Evolutionary conservation across 2,329 filamentous ascomycete species (phyloP).

Genomic region (Cordyceps militaris): DNA sequence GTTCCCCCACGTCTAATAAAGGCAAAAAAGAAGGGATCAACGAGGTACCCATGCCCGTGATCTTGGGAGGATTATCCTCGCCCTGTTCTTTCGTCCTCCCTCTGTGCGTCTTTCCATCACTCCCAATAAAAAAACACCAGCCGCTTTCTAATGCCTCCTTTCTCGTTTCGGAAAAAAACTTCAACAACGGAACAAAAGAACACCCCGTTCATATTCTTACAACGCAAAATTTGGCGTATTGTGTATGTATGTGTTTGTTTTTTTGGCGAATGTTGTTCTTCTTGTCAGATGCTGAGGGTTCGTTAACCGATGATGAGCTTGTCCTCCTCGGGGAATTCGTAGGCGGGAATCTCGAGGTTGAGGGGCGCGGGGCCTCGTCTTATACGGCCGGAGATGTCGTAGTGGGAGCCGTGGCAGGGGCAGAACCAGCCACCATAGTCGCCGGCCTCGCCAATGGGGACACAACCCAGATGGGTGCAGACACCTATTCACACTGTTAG

Average conservation of each 20-base stretch:
- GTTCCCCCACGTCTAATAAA: slow-evolving; percentile 13
- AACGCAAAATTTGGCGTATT: slow-evolving; percentile 2
- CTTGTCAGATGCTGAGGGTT: slow-evolving; percentile 1
- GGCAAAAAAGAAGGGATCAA: neutral
- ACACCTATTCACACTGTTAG: slow-evolving; percentile 56
- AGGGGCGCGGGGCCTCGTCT: slow-evolving; percentile 94
- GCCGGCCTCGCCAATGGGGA: slow-evolving; percentile 96
- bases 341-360: slow-evolving; percentile 90
- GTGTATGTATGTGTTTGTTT: slow-evolving; percentile 8
- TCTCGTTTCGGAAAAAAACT: neutral
- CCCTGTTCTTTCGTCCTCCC: neutral
- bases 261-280: neutral
- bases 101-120: neutral
- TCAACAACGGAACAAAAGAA: slow-evolving; percentile 6
- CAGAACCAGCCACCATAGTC: slow-evolving; percentile 99
- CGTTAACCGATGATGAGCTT: slow-evolving; percentile 87
- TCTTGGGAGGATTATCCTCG: neutral
- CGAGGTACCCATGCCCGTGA: neutral
- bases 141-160: slow-evolving; percentile 8
- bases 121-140: neutral
- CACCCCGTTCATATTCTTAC: slow-evolving; percentile 12
- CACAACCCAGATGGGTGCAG: slow-evolving; percentile 98
- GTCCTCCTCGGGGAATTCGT: slow-evolving; percentile 88
- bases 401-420: slow-evolving; percentile 99
- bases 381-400: slow-evolving; percentile 98